Evolutionary conservation across 257 asterid genomes (phyloP), one percentile per base, ranked within the genome.

Genomic region (Solanum tacnaense): DNA sequence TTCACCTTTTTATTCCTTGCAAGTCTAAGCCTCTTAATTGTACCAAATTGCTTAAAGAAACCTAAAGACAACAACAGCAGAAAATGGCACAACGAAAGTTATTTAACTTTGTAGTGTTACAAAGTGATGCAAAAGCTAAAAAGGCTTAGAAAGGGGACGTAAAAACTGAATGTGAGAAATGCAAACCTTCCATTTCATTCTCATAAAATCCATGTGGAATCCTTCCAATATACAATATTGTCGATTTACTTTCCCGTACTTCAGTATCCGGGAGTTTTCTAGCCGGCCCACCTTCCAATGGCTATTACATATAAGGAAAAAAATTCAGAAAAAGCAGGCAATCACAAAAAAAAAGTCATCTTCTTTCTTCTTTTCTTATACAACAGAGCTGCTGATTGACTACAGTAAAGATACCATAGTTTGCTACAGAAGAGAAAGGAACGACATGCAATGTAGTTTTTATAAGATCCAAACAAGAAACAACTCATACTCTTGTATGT

Each of bases 131-230:
- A 84, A 72, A 85, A 39, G 20, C 68, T 78, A 21, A 84, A 79
- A 27, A 20, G 41, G 31, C 52, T 13, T 16, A 62, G 32, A 44
- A 15, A 84, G 62, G 52, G 12, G 23, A 31, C 3, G 2, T 16
- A 15, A 65, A 5, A 60, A 82, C n/a, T 25, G n/a, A 41, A 41
- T 41, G 65, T 79, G 83, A 79, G 79, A 32, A 87, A 73, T 34
- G 81, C 90, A 41, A 41, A 96, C 99, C 99, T 93, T 95, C 96
- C 98, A 97, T 96, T 86, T 97, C 99, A 86, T 92, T 85, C 95
- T 97, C 99, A 83, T 93, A 97, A 88, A 97, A 96, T 5, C 99
- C 99, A 88, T 97, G 99, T 2, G 99, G 99, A 83, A 97, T 95
- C 90, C 99, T 94, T 32, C 99, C 99, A 87, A 97, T 93, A 88